These are phyloP conservation scores for Solanum hybrid DNA, from an alignment of 305 asterid species.

Conservation along the genomic window DNA sequence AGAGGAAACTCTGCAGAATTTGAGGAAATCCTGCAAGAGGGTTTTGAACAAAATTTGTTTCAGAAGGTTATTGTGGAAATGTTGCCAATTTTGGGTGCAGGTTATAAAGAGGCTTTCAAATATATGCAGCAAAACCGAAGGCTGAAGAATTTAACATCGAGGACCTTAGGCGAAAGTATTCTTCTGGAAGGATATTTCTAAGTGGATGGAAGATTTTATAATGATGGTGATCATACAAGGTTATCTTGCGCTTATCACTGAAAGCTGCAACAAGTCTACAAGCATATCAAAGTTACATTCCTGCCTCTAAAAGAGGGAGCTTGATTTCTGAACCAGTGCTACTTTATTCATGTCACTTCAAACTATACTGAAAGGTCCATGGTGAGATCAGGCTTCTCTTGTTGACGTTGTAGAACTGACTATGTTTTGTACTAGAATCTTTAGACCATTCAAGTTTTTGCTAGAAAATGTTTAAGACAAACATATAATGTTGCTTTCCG, in stretches of 20 bases:
- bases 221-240: not conserved
- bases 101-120: constrained; percentile 8
- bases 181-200: constrained; percentile 72
- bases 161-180: constrained; percentile 35
- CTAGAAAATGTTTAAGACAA: not conserved
- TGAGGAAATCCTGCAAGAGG: constrained; percentile 54
- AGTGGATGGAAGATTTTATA: constrained; percentile 1
- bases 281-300: not conserved
- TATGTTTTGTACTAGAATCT: not conserved
- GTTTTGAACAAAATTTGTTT: constrained; percentile 43
- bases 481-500: not conserved
- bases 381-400: not conserved
- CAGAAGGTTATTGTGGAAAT: constrained; percentile 81
- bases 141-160: constrained; percentile 47
- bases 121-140: constrained; percentile 14
- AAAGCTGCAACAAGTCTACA: not conserved
- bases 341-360: not conserved
- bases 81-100: constrained; percentile 47
- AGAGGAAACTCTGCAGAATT: constrained; percentile 33
- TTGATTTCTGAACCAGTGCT: not conserved
- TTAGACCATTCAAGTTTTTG: not conserved
- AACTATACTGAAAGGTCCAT: not conserved
- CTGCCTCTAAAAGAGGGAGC: not conserved
- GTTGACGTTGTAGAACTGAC: not conserved
- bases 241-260: not conserved